Evolutionary conservation across 2,329 filamentous ascomycete genomes (phyloP).

Genomic region (Ophiosphaerella narmari): DNA sequence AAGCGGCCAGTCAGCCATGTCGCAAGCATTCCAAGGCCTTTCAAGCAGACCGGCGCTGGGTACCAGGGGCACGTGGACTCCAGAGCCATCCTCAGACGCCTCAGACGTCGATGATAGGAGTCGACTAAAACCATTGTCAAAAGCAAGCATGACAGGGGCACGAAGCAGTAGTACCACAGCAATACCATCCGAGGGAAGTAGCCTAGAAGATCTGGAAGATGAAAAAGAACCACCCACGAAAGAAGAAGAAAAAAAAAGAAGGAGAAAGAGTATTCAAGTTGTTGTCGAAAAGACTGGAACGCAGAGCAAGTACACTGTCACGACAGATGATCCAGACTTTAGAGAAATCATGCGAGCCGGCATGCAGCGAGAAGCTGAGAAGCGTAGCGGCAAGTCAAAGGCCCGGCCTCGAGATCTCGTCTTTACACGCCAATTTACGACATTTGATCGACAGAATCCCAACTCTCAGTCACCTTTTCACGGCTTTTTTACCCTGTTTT

Average conservation of each 20-base stretch:
- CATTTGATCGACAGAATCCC: constrained; percentile 74
- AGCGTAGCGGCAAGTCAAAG: constrained; percentile 41
- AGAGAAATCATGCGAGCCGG: constrained; percentile 52
- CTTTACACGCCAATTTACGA: constrained; percentile 74
- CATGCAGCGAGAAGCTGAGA: constrained; percentile 49
- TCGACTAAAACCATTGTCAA: constrained; percentile 42
- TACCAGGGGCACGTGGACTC: constrained; percentile 34
- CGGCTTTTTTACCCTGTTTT: constrained; percentile 77
- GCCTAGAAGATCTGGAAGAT: constrained; percentile 14
- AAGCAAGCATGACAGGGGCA: constrained; percentile 43
- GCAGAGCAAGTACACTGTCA: constrained; percentile 55
- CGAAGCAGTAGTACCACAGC: constrained; percentile 31
- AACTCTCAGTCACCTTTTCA: constrained; percentile 71
- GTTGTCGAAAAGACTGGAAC: constrained; percentile 52
- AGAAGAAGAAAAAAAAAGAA: constrained; percentile 19
- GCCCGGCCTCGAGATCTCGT: constrained; percentile 61
- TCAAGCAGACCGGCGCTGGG: constrained; percentile 18
- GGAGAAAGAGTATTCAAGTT: constrained; percentile 52
- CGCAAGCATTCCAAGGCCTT: constrained; percentile 37
- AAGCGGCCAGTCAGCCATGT: constrained; percentile 26
- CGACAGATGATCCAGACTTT: constrained; percentile 56
- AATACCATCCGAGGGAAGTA: constrained; percentile 30
- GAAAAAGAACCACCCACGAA: constrained; percentile 5
- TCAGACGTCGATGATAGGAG: constrained; percentile 50
- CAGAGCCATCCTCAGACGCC: constrained; percentile 26